Percentiles rank a stretch among this genome's conserved stretches.
These are phyloP conservation scores for Vitis hybrid DNA, from an alignment of 177 flowering plant genomes.

Conservation along the genomic window DNA sequence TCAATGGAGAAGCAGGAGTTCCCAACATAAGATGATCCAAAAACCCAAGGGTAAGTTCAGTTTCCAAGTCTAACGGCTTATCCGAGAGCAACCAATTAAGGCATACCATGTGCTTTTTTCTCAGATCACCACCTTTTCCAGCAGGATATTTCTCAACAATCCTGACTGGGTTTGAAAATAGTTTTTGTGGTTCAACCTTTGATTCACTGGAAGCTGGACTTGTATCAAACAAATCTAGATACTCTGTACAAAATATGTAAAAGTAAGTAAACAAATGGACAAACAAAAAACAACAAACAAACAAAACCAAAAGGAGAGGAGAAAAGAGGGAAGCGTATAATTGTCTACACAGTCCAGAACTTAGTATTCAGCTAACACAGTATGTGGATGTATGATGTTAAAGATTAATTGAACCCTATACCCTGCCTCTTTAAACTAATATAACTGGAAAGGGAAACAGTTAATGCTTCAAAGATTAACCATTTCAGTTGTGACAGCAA, in stretches of 20 bases:
- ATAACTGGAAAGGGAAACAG: too few relatives aligned
- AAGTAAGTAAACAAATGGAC: neutral
- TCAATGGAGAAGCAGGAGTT: slow-evolving; percentile 95
- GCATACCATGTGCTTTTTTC: slow-evolving; percentile 95
- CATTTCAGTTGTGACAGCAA: too few relatives aligned
- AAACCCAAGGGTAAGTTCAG: slow-evolving; percentile 88
- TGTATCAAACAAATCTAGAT: slow-evolving; percentile 79
- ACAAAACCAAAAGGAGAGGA: neutral
- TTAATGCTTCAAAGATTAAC: too few relatives aligned
- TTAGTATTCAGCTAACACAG: neutral
- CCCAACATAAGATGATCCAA: slow-evolving; percentile 95
- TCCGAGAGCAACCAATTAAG: slow-evolving; percentile 96
- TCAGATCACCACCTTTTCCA: slow-evolving; percentile 77
- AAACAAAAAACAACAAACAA: neutral
- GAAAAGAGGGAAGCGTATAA: neutral
- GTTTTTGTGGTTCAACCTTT: slow-evolving; percentile 57
- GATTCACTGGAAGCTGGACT: slow-evolving; percentile 71
- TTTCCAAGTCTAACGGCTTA: slow-evolving; percentile 85
- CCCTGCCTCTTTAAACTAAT: too few relatives aligned
- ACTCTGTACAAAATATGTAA: slow-evolving; percentile 44
- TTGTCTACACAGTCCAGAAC: too few relatives aligned
- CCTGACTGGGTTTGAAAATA: slow-evolving; percentile 76
- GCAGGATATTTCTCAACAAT: slow-evolving; percentile 94
- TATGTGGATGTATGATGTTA: neutral
- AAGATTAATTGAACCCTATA: too few relatives aligned